Percentiles rank a stretch among this genome's conserved stretches.
Conservation (phyloP, 192 early-diverging fungal species). For the Coemansia sp. region DNA sequence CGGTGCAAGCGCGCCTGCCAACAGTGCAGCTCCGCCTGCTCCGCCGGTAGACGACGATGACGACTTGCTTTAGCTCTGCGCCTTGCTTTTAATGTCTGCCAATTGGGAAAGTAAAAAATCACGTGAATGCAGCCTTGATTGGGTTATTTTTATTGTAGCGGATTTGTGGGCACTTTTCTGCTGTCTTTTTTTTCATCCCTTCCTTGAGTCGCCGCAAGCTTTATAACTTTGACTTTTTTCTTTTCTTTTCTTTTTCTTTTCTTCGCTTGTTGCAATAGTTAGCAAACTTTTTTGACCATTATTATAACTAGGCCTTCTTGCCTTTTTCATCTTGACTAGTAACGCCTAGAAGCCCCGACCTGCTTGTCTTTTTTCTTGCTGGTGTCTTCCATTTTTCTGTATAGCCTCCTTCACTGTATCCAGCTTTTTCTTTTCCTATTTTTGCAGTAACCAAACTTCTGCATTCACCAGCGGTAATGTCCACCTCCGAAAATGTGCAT, state of each 20-base stretch:
- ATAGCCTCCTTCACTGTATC: background rate
- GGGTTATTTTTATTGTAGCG: background rate
- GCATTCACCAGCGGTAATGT: slow-evolving; percentile 17
- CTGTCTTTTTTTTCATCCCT: background rate
- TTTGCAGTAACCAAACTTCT: background rate
- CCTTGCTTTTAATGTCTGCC: slow-evolving; percentile 1
- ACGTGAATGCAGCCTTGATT: background rate
- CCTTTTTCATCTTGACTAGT: slow-evolving; percentile 4
- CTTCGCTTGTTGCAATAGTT: background rate
- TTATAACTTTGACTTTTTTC: slow-evolving; percentile 4
- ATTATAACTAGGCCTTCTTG: background rate
- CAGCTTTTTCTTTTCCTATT: background rate
- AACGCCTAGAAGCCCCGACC: background rate
- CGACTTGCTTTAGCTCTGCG: slow-evolving; percentile 24
- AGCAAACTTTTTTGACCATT: background rate
- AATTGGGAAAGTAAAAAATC: background rate
- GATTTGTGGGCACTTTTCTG: background rate
- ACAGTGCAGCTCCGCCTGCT: background rate
- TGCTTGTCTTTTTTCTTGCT: slow-evolving; percentile 3
- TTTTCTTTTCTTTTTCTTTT: slow-evolving; percentile 1
- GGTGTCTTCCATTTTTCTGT: slow-evolving; percentile 5
- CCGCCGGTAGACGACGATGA: slow-evolving; percentile 30
- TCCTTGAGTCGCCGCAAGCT: background rate
- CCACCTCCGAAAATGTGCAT: slow-evolving; percentile 11
- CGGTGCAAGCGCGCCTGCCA: background rate